Evolutionary conservation across 257 asterid genomes (phyloP).

Genomic region (Cynanchum wilfordii): DNA sequence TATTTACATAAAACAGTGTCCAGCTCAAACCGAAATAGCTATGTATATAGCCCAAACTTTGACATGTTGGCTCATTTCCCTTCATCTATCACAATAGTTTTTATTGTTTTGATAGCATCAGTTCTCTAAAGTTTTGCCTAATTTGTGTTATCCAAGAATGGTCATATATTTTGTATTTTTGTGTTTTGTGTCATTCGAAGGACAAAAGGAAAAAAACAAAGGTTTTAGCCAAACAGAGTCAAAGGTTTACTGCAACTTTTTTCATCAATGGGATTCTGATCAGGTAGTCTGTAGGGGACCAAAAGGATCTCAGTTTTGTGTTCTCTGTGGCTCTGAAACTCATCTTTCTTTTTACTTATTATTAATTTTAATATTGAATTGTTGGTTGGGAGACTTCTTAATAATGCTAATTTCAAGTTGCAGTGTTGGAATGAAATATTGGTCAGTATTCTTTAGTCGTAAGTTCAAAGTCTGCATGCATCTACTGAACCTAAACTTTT

Average conservation of each 20-base stretch:
- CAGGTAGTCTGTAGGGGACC: slow-evolving; percentile 23
- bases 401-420: no score
- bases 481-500: no score
- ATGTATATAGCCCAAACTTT: background rate
- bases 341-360: background rate
- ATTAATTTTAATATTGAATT: no score
- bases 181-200: background rate
- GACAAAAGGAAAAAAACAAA: background rate
- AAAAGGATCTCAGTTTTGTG: slow-evolving; percentile 20
- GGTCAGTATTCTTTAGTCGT: no score
- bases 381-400: no score
- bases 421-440: no score
- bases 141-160: background rate
- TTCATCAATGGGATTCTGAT: slow-evolving; percentile 16
- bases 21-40: background rate
- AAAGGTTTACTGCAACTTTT: background rate
- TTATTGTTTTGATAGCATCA: background rate
- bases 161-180: background rate
- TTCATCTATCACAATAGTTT: background rate
- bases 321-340: background rate
- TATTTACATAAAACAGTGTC: background rate
- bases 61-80: background rate
- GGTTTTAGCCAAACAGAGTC: background rate
- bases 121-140: background rate
- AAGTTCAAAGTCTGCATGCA: no score